phyloP scores from a whole-genome alignment of 805 yeast species.

The Saccharomyces mikatae region DNA sequence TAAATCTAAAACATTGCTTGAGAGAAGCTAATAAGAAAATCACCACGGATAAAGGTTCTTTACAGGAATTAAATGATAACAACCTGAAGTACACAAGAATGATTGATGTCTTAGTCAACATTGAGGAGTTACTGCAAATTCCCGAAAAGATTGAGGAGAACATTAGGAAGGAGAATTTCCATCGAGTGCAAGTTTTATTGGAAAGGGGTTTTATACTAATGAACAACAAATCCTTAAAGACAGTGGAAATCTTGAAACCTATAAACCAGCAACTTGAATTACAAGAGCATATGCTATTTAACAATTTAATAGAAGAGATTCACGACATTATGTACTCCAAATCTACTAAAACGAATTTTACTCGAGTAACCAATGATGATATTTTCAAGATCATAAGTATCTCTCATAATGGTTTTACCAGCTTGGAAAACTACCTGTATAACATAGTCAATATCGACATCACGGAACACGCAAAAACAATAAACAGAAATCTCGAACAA shows the following conservation, averaged over 20 bases:
- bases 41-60: constrained; percentile 44
- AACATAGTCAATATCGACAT: constrained; percentile 53
- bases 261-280: constrained; percentile 44
- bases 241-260: constrained; percentile 44
- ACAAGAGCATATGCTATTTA: constrained; percentile 57
- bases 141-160: constrained; percentile 59
- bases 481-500: constrained; percentile 30
- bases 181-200: constrained; percentile 53
- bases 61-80: constrained; percentile 58
- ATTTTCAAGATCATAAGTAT: constrained; percentile 18
- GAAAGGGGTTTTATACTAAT: constrained; percentile 39
- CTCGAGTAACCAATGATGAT: constrained; percentile 11
- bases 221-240: constrained; percentile 47
- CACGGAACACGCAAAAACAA: constrained; percentile 38
- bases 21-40: constrained; percentile 43
- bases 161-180: constrained; percentile 63
- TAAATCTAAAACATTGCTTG: constrained; percentile 41
- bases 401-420: constrained; percentile 28
- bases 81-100: constrained; percentile 57
- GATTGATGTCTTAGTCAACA: constrained; percentile 60
- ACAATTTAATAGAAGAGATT: constrained; percentile 68
- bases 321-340: constrained; percentile 61
- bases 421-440: constrained; percentile 47
- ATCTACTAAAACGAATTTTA: constrained; percentile 9
- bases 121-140: constrained; percentile 49